Evolutionary conservation across 116 monocot species (phyloP).

Genomic region (Iris pallida): DNA sequence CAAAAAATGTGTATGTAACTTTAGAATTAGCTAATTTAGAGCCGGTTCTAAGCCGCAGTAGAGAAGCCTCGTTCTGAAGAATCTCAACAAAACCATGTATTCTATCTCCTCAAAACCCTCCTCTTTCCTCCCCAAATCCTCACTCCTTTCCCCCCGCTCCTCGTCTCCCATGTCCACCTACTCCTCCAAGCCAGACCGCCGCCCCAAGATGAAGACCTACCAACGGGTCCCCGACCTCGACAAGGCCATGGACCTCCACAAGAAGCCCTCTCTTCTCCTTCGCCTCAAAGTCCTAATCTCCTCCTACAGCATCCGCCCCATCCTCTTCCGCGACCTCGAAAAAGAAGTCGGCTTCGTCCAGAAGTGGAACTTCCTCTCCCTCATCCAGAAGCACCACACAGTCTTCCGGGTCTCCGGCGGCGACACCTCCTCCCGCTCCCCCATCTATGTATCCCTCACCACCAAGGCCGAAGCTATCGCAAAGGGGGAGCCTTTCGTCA

Average conservation of each 20-base stretch:
- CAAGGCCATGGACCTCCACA: conserved; percentile 73
- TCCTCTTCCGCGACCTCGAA: conserved; percentile 89
- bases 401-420: conserved; percentile 72
- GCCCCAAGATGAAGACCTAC: too few species aligned
- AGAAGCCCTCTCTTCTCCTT: conserved; percentile 69
- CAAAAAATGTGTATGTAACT: too few species aligned
- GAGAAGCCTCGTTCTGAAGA: conserved; percentile 57
- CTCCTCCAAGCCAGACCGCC: too few species aligned
- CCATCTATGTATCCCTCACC: conserved; percentile 67
- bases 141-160: too few species aligned
- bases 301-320: conserved; percentile 27
- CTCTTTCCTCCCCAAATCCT: too few species aligned
- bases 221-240: conserved; percentile 74
- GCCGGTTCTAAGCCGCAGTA: too few species aligned
- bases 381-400: conserved; percentile 64
- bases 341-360: conserved; percentile 83
- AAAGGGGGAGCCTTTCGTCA: conserved; percentile 31
- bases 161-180: too few species aligned
- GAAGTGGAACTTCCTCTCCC: conserved; percentile 74
- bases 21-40: too few species aligned
- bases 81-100: conserved; percentile 29
- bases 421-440: conserved; percentile 17
- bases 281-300: conserved; percentile 52
- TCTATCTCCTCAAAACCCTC: too few species aligned
- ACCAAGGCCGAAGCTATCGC: too few species aligned